Base-by-base conservation (phyloP, 768 basidiomycete genomes). In the Mycena galopus region DNA sequence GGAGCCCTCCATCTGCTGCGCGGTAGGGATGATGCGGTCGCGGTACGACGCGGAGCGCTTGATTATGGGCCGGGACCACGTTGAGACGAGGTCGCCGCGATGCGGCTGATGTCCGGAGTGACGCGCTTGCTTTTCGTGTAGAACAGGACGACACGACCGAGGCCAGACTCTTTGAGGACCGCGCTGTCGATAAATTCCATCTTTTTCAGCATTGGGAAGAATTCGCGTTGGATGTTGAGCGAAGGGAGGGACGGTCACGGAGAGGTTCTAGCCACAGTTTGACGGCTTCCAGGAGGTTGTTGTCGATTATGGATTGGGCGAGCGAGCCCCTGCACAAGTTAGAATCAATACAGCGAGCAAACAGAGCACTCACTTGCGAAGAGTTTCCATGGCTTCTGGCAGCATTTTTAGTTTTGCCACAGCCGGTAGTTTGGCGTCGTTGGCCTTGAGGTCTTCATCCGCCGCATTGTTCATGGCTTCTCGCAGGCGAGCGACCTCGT, bases 71-170 rank as follows among this genome's bases (percentile, higher is more conserved):
- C 96, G 88, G 33, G 94, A 94, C 96, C 96, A 97, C 8, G 85
- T 82, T 16, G 90, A 93, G 47, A 99, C 91, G 69, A 99, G 93
- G 59, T 93, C 90, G 72, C 89, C 12, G 97, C 97, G 51, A 90
- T 89, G 64, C 94, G 91, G n/a, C 86, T 82, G 66, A 99, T 92
- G 63, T 93, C 91, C 0, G 93, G 88, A 5, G 93, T 92, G 57
- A 96, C 96, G 55, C 96, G 93, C 80, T 93, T 95, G 87, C 93
- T 95, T 79, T 96, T 96, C 27, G 96, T 97, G 86, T 99, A 99
- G 84, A 99, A 99, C 32, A 97, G 84, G 44, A 99, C 86, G 76
- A 99, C 88, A 69, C 93, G 92, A 19, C 98, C 98, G 5, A 99
- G 87, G 0, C 92, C 91, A 1, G 94, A 94, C 79, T 97, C 95